A percentile compares a stretch with the other conserved stretches of the same genome.
These are phyloP conservation scores for Kluyveromyces lactis DNA, from an alignment of 805 yeast genomes.

Conservation along the genomic window DNA sequence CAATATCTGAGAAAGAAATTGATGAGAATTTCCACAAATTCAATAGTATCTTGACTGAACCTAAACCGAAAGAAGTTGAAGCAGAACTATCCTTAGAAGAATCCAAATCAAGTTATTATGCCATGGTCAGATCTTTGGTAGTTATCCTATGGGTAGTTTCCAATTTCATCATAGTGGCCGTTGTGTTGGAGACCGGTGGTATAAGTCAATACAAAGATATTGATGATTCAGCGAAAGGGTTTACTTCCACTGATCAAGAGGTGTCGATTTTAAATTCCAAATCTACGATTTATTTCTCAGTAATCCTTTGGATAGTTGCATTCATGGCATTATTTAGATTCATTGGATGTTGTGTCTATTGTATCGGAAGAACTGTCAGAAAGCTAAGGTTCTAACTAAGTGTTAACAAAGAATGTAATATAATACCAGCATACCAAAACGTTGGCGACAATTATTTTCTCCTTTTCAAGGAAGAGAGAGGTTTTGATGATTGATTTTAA, in stretches of 20 bases:
- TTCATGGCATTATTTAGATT: slow-evolving; percentile 80
- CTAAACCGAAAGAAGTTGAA: slow-evolving; percentile 31
- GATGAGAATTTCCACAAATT: slow-evolving; percentile 65
- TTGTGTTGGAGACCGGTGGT: slow-evolving; percentile 83
- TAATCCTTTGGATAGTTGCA: slow-evolving; percentile 89
- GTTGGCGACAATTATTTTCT: too few relatives aligned
- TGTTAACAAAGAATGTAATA: too few relatives aligned
- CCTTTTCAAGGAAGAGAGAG: too few relatives aligned
- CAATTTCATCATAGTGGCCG: slow-evolving; percentile 71
- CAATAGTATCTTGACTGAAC: slow-evolving; percentile 45
- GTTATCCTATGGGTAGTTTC: slow-evolving; percentile 86
- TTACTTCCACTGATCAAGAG: slow-evolving; percentile 11
- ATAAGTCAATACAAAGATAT: slow-evolving; percentile 36
- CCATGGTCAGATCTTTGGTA: slow-evolving; percentile 80
- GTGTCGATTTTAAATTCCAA: slow-evolving; percentile 29
- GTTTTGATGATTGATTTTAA: too few relatives aligned
- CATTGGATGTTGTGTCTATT: slow-evolving; percentile 59
- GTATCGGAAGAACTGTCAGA: slow-evolving; percentile 32
- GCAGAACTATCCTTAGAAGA: slow-evolving; percentile 37
- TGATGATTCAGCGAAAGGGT: slow-evolving; percentile 9
- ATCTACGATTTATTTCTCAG: slow-evolving; percentile 64
- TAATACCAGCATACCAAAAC: too few relatives aligned
- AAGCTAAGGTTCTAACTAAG: slow-evolving; percentile 10
- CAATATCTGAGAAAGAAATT: slow-evolving; percentile 68
- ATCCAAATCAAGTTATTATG: slow-evolving; percentile 74